Base-by-base conservation (phyloP, 2,329 filamentous ascomycete species). In the Colletotrichum simmondsii region DNA sequence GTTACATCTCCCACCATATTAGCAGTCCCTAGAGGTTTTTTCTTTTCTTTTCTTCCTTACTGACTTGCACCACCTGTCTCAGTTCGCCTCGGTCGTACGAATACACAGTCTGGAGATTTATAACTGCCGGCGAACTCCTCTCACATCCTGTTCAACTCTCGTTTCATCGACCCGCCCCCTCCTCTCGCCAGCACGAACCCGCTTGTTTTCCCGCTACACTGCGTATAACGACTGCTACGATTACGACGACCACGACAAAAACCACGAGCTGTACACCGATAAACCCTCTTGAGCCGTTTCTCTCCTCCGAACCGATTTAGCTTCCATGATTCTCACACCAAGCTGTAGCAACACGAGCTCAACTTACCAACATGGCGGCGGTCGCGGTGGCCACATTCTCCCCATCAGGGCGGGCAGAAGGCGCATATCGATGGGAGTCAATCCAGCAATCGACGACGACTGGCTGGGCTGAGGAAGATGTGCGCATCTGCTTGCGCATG, bases 321-420 rank as follows among this genome's bases (percentile, higher is more conserved):
- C 84, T 84, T 85, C 86, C 87, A 90, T 90, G 88, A 85, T 84
- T 87, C 80, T 84, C 81, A 83, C 81, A 81, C 78, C 81, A 76
- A 76, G 76, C 77, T 78, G 80, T 80, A 78, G 83, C 77, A 78
- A 79, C 77, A 85, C 81, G 81, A 86, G 83, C 80, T 83, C 81
- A 77, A 81, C 83, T 81, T 84, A 81, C 81, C 86, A 88, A 78
- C 80, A 90, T 90, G 88, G 88, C 88, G 81, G 82, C 87, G 80
- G 84, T 84, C 83, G 83, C 84, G 77, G 83, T 88, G 82, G 79
- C 85, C 81, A 79, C 80, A 75, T 82, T 81, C 60, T 56, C 42
- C 76, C 83, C 79, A 81, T 83, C 80, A 79, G 80, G 78, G 81
- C 85, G 81, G 83, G 81, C 78, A 82, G 82, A 77, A 83, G 82